These are phyloP conservation scores for Tillandsia leiboldiana DNA, from an alignment of 176 grass and related monocot genomes.

Conservation along the genomic window DNA sequence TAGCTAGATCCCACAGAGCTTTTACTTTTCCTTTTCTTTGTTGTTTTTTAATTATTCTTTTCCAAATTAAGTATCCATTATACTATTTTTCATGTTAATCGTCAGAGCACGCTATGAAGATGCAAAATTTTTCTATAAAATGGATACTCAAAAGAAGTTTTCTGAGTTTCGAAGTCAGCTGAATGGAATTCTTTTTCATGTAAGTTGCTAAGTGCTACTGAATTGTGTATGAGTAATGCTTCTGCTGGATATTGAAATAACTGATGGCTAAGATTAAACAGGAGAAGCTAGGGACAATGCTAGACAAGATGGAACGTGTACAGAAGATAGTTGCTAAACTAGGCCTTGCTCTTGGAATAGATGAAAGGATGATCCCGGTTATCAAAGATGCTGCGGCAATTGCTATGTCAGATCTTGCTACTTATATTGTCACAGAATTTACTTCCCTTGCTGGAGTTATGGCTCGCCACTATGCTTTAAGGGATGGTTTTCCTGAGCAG, in stretches of 20 bases:
- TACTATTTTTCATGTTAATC: background rate
- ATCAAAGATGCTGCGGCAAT: conserved; percentile 63
- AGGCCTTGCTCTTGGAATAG: conserved; percentile 40
- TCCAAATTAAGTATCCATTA: background rate
- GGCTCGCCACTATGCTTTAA: conserved; percentile 88
- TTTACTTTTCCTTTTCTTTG: background rate
- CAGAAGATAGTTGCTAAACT: conserved; percentile 43
- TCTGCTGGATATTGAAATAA: conserved; percentile 5
- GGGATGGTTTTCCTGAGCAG: conserved; percentile 59
- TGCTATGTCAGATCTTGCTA: conserved; percentile 90
- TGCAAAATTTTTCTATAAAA: conserved; percentile 90
- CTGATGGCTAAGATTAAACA: conserved; percentile 28
- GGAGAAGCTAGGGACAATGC: conserved; percentile 95
- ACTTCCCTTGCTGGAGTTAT: conserved; percentile 87
- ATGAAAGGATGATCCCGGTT: conserved; percentile 37
- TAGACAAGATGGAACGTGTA: conserved; percentile 78
- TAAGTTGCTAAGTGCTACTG: conserved; percentile 24
- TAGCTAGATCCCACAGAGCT: background rate
- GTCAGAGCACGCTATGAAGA: conserved; percentile 91
- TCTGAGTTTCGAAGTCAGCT: conserved; percentile 75
- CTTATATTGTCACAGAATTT: conserved; percentile 84
- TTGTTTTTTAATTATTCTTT: background rate
- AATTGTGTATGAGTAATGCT: conserved; percentile 12
- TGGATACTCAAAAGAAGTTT: conserved; percentile 85
- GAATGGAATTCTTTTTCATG: conserved; percentile 91